Conservation (phyloP, 306 rosid species). For the Prunus davidiana region DNA sequence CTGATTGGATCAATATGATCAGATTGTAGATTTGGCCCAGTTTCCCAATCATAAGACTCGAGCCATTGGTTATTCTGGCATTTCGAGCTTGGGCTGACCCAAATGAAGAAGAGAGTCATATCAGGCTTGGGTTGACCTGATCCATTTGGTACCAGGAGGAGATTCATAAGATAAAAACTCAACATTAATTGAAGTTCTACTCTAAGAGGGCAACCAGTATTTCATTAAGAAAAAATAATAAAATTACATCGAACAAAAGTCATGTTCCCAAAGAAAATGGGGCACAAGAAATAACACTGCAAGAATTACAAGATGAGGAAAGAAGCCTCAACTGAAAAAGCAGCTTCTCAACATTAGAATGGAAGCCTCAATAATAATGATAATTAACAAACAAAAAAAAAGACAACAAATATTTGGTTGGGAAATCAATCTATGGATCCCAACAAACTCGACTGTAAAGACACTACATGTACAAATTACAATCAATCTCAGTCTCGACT, state of each 20-base stretch:
- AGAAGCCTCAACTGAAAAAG: slow-evolving; percentile 41
- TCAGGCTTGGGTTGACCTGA: too few relatives aligned
- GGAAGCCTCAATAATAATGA: slow-evolving; percentile 55
- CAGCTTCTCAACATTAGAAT: slow-evolving; percentile 55
- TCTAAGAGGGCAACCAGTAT: not conserved
- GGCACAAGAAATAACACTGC: not conserved
- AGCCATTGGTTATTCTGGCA: too few relatives aligned
- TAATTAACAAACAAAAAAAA: slow-evolving; percentile 13
- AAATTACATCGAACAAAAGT: not conserved
- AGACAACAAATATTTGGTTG: slow-evolving; percentile 42
- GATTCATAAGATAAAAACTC: too few relatives aligned
- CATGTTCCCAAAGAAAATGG: not conserved
- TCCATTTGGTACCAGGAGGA: too few relatives aligned
- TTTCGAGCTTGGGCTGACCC: too few relatives aligned
- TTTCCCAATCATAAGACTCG: too few relatives aligned
- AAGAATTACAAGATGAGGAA: slow-evolving; percentile 41
- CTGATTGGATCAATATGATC: too few relatives aligned
- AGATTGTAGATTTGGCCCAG: too few relatives aligned
- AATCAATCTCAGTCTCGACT: slow-evolving; percentile 41
- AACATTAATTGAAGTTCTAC: too few relatives aligned
- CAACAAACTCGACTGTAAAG: slow-evolving; percentile 34
- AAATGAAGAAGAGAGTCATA: too few relatives aligned
- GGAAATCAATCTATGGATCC: slow-evolving; percentile 42
- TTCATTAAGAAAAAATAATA: not conserved
- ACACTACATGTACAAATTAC: slow-evolving; percentile 52